phyloP scores from a whole-genome alignment of 106 monocot genomes.

The Apostasia ramifera region DNA sequence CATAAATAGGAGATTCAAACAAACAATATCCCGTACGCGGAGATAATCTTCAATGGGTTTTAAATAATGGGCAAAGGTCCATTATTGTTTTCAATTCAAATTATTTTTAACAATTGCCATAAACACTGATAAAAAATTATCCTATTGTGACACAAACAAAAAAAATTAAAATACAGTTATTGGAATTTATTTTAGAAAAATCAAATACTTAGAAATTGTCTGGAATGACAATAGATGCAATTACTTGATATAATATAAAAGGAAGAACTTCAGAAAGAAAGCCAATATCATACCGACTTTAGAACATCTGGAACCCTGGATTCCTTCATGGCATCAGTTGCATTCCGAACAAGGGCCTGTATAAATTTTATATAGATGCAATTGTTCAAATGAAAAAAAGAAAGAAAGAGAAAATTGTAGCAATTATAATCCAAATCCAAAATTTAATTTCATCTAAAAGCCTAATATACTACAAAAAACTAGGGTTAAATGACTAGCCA shows the following conservation, averaged over 20 bases:
- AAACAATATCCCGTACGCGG: too few relatives aligned
- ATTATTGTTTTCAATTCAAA: too few relatives aligned
- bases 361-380: conserved; percentile 13
- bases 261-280: background rate
- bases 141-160: too few relatives aligned
- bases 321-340: conserved; percentile 91
- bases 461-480: background rate
- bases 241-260: background rate
- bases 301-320: conserved; percentile 78
- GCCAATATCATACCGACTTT: conserved; percentile 40
- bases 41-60: too few relatives aligned
- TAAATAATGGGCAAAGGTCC: too few relatives aligned
- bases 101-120: too few relatives aligned
- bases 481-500: conserved; percentile 31
- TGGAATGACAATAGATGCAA: too few relatives aligned
- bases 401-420: background rate
- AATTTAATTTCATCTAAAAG: background rate
- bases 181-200: too few relatives aligned
- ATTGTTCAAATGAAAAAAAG: background rate
- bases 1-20: too few relatives aligned
- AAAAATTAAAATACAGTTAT: too few relatives aligned
- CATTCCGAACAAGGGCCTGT: conserved; percentile 74
- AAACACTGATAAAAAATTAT: too few relatives aligned
- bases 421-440: background rate
- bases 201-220: too few relatives aligned